Base-by-base conservation (phyloP, 305 asterid species). In the Rubia occidens region DNA sequence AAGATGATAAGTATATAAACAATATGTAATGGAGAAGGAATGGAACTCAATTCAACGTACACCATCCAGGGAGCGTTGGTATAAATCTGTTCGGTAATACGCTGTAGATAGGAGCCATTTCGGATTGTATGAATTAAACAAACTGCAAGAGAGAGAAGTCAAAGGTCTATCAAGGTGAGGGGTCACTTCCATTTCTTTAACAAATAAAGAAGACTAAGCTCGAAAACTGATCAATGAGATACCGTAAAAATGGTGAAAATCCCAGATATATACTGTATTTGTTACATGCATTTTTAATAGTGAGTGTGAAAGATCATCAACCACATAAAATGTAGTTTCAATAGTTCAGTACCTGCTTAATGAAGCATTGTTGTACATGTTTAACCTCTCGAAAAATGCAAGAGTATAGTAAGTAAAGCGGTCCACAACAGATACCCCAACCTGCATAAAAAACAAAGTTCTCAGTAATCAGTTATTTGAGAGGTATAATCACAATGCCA, bases 341-440 rank as follows among this genome's bases (percentile, higher is more conserved):
- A 6, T 11, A 61, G 11, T 3, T 15, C 35, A 44, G 49, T 81
- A 94, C 96, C 97, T 89, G 91, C 86, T 87, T 76, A 91, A 77
- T 49, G 99, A 91, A 74, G 97, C 93, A 78, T 94, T 91, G 83
- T 78, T 92, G 70, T 89, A 89, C 89, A 91, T 89, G 84, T 88
- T 93, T 79, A 90, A 77, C 89, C 84, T 84, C 91, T 93, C 98
- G 77, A 93, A 93, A 87, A 90, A 93, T 49, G 98, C 95, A 68
- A 93, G 96, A 53, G 97, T 90, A 74, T 88, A 86, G 80, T 82
- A 93, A 66, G 97, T 93, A 81, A 93, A 90, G 40, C 97, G 88
- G 70, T 93, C 97, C 67, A 93, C 93, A 72, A 90, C 97, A 78
- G 97, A 93, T 68, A 90, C 91, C 40, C 97, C 97, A 79, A 90